phyloP scores from a whole-genome alignment of 169 alveolate species.

The Eimeria zaria region DNA sequence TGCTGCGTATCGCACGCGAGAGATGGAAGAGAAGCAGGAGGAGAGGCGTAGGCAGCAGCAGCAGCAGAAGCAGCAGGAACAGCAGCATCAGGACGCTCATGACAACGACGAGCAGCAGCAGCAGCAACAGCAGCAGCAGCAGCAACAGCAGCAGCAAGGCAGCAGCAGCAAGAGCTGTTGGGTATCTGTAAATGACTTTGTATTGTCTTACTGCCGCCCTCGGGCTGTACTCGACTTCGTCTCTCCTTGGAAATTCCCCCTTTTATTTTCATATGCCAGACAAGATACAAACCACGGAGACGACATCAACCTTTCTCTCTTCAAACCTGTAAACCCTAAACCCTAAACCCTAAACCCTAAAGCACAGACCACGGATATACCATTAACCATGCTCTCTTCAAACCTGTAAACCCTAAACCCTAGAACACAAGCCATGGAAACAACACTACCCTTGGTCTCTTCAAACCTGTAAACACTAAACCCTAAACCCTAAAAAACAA shows the following conservation, averaged over 20 bases:
- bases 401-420: too few relatives aligned
- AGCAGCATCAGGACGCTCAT: not conserved
- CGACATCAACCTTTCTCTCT: not conserved
- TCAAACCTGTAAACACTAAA: not conserved
- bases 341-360: conserved; percentile 22
- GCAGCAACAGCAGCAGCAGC: conserved; percentile 9
- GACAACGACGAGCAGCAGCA: not conserved
- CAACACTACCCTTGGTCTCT: not conserved
- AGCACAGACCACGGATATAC: not conserved
- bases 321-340: conserved; percentile 45
- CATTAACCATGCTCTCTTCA: too few relatives aligned
- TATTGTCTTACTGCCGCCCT: conserved; percentile 25
- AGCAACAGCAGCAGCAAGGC: not conserved
- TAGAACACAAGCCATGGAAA: not conserved
- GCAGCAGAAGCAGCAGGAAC: not conserved
- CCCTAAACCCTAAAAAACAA: not conserved
- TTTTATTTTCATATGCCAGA: conserved; percentile 16
- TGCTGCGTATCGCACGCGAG: conserved; percentile 26
- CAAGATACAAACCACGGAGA: conserved; percentile 31
- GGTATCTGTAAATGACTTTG: conserved; percentile 62
- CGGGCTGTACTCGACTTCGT: conserved; percentile 37
- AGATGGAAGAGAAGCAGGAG: conserved; percentile 36
- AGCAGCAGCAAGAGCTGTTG: not conserved
- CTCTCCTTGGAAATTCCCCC: conserved; percentile 58
- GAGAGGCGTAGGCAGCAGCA: not conserved